Evolutionary conservation across 2,329 filamentous ascomycete genomes (phyloP), one percentile per base, ranked within the genome.

Genomic region (Paradendryphiella salina): DNA sequence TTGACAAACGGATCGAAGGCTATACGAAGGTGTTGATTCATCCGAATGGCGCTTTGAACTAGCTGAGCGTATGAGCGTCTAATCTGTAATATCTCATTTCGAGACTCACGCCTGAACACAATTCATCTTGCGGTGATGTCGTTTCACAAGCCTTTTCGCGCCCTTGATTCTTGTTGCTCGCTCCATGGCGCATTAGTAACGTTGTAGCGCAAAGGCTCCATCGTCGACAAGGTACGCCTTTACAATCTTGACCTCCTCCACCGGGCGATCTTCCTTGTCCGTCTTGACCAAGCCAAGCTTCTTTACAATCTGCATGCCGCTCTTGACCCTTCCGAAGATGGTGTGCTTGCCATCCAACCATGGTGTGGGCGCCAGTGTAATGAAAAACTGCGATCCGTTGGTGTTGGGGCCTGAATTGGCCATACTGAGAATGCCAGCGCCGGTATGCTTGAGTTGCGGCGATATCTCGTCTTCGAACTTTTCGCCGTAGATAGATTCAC

Each of bases 301-400:
- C 78, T 90, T 86, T 21, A 97, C 85, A n/a, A 93, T 80, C 49
- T 82, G 79, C 82, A 97, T 84, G 0, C 94, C 94, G 46, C 76
- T 83, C 77, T 88, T 92, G 32, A 99, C 91, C 46, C 93, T 79
- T 1, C 94, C 94, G 70, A 99, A 99, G 61, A 99, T 95, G 9
- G 92, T 96, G 73, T 99, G 93, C 75, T 96, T 96, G 17, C 92
- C 91, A 75, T 99, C 94, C 52, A 99, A 76, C 93, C 93, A 97
- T 0, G 94, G 94, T 13, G 94, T 93, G 4, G 93, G 93, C 6
- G 91, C 93, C 28, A 97, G 80, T 0, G 94, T 97, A 61, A 99
- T 85, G 72, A 97, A 97, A 76, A 97, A 99, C 76, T 97, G 94
- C 51, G 85, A 90, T 17, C 93, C 93, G 73, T 97, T 97, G 29